Evolutionary conservation across 129 eudicot genomes (phyloP).

Genomic region (Flaveria sonorensis): DNA sequence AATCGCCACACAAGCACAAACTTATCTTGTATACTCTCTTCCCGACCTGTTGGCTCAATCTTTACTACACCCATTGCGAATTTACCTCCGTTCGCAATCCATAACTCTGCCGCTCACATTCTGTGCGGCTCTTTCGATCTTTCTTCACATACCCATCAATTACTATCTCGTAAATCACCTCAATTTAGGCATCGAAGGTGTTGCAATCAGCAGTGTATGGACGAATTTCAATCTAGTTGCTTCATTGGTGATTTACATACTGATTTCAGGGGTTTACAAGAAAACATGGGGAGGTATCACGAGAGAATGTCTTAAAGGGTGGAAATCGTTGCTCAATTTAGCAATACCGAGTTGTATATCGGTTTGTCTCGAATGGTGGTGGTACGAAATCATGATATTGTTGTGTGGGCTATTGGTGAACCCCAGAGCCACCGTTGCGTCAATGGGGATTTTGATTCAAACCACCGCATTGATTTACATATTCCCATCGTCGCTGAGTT

Average conservation of each 20-base stretch:
- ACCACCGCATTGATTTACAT: conserved; percentile 81
- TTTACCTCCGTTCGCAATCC: conserved; percentile 78
- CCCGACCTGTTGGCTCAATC: conserved; percentile 84
- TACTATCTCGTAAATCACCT: conserved; percentile 56
- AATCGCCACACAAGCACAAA: conserved; percentile 71
- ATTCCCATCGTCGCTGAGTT: conserved; percentile 78
- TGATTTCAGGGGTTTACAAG: conserved; percentile 57
- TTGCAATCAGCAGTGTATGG: conserved; percentile 67
- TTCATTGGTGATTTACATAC: conserved; percentile 56
- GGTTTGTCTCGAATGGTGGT: conserved; percentile 95
- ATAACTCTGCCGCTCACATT: conserved; percentile 73
- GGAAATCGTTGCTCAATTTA: conserved; percentile 52
- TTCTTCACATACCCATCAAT: conserved; percentile 71
- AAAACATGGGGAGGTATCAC: conserved; percentile 65
- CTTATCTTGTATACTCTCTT: conserved; percentile 59
- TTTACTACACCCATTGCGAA: conserved; percentile 71
- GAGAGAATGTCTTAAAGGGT: conserved; percentile 55
- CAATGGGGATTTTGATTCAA: conserved; percentile 89
- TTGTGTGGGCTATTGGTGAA: conserved; percentile 64
- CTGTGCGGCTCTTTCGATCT: conserved; percentile 61
- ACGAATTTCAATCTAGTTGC: conserved; percentile 64
- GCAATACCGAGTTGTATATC: conserved; percentile 85
- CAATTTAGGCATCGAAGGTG: conserved; percentile 65
- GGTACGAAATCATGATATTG: conserved; percentile 90
- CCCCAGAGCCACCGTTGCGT: conserved; percentile 77